Evolutionary conservation across 495 filamentous ascomycete genomes (phyloP).

Genomic region (Tuber brumale): DNA sequence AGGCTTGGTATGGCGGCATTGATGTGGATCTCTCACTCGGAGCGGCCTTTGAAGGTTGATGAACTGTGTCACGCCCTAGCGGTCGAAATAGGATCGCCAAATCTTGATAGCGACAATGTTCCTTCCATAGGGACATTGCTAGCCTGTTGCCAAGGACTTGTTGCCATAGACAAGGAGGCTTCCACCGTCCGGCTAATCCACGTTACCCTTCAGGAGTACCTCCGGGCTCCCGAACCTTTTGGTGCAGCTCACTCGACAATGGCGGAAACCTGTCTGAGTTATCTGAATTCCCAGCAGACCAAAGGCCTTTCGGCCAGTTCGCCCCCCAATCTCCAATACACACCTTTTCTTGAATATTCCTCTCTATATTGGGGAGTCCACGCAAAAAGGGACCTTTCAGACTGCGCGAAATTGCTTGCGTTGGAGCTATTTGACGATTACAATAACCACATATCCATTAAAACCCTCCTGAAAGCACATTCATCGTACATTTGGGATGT

Average conservation of each 20-base stretch:
- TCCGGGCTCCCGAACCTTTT: not conserved
- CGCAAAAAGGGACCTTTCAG: not conserved
- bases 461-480: not conserved
- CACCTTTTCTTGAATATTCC: not conserved
- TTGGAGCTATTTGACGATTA: not conserved
- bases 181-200: not conserved
- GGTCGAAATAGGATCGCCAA: not conserved
- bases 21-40: not conserved
- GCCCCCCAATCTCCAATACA: not conserved
- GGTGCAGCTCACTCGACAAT: not conserved
- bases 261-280: not conserved
- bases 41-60: not conserved
- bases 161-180: not conserved
- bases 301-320: not conserved
- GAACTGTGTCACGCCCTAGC: not conserved
- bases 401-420: not conserved
- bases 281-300: not conserved
- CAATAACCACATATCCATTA: not conserved
- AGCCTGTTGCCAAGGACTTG: not conserved
- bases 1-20: not conserved
- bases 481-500: not conserved
- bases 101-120: not conserved
- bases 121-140: not conserved
- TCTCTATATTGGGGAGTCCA: not conserved
- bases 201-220: not conserved